Conservation (phyloP, 805 yeast genomes). For the Saccharomycopsis microspora region DNA sequence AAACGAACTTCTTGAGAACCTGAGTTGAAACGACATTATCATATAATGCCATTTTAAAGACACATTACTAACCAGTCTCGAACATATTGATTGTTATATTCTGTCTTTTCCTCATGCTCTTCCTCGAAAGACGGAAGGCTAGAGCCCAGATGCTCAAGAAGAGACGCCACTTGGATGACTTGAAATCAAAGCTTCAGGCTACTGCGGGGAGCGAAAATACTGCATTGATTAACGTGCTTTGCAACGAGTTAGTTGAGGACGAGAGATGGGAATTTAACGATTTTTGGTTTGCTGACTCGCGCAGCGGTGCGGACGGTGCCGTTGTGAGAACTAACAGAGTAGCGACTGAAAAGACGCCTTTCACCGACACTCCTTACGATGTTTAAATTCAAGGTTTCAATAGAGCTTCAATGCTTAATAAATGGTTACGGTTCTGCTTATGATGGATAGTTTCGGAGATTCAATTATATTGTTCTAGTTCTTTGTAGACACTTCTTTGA, state of each 20-base stretch:
- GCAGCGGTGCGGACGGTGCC: background rate
- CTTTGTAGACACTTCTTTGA: too few species aligned
- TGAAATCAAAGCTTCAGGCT: constrained; percentile 2
- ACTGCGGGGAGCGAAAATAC: constrained; percentile 8
- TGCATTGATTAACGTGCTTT: background rate
- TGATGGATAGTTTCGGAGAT: too few species aligned
- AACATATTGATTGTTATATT: background rate
- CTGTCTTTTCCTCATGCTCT: background rate
- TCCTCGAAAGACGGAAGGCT: constrained; percentile 1
- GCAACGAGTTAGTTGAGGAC: constrained; percentile 7
- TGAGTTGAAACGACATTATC: too few species aligned
- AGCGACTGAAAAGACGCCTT: too few species aligned
- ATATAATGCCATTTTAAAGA: background rate
- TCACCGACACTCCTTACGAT: too few species aligned
- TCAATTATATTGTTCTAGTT: too few species aligned
- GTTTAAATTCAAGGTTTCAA: too few species aligned
- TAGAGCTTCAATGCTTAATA: too few species aligned
- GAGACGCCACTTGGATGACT: background rate
- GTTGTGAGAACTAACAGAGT: too few species aligned
- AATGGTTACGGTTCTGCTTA: too few species aligned
- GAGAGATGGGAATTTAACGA: constrained; percentile 6
- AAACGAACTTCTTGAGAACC: too few species aligned
- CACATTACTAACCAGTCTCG: background rate
- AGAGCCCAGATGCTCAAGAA: constrained; percentile 2
- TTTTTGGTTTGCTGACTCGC: background rate